Percentiles rank a stretch among this genome's conserved stretches.
Evolutionary conservation across 1,284 basidiomycete genomes (phyloP).

Genomic region (Golubevia pallescens): DNA sequence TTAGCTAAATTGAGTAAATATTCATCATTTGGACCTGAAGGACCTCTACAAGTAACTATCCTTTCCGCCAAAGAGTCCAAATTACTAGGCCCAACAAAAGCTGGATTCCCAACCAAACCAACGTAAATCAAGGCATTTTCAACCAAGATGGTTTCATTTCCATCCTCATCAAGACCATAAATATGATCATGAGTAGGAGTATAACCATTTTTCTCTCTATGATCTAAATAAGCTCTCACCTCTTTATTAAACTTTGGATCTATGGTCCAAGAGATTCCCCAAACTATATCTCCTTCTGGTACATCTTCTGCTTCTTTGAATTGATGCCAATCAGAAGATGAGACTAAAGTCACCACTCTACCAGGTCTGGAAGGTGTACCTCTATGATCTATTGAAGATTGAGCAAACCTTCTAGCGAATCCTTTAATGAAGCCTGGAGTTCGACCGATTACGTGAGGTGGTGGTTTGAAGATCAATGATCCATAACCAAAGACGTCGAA

Average conservation of each 20-base stretch:
- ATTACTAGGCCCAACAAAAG: constrained; percentile 81
- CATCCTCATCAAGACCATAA: constrained; percentile 11
- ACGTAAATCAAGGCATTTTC: constrained; percentile 71
- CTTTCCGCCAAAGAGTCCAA: constrained; percentile 72
- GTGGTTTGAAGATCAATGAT: constrained; percentile 60
- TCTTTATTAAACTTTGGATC: constrained; percentile 76
- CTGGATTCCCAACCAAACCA: constrained; percentile 77
- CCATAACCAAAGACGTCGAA: constrained; percentile 60
- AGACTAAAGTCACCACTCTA: constrained; percentile 84
- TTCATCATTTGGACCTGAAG: constrained; percentile 82
- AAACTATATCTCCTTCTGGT: constrained; percentile 70
- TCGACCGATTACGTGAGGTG: constrained; percentile 52
- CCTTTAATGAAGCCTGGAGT: constrained; percentile 80
- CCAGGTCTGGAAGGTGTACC: constrained; percentile 67
- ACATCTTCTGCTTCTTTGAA: constrained; percentile 10
- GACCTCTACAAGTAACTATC: constrained; percentile 78
- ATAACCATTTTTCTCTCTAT: constrained; percentile 76
- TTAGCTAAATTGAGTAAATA: constrained; percentile 78
- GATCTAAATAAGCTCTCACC: constrained; percentile 81
- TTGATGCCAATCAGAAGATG: constrained; percentile 79
- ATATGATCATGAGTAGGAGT: constrained; percentile 35
- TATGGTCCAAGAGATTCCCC: constrained; percentile 85
- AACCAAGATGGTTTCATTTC: not conserved
- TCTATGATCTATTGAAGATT: constrained; percentile 82
- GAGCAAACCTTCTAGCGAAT: constrained; percentile 83